Evolutionary conservation across 495 filamentous ascomycete genomes (phyloP).

Genomic region (Penicillium riverlandense): DNA sequence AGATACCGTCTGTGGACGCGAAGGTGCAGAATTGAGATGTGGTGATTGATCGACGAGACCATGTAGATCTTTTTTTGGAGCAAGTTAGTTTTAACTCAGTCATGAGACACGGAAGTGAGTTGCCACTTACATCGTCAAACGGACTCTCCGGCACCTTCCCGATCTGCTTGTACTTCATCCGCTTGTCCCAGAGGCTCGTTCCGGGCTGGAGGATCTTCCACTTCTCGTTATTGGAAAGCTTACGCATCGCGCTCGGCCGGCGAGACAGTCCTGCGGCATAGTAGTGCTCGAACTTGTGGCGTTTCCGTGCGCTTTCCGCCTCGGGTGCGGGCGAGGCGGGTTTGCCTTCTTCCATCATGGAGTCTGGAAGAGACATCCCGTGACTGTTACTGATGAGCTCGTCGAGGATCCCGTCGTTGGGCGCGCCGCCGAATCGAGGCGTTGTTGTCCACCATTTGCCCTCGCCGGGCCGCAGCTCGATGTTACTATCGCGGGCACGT

Average conservation of each 20-base stretch:
- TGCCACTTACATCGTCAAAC: constrained; percentile 48
- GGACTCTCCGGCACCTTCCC: constrained; percentile 47
- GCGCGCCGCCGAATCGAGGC: constrained; percentile 70
- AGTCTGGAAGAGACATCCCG: constrained; percentile 19
- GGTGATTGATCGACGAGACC: constrained; percentile 74
- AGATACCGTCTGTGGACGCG: constrained; percentile 64
- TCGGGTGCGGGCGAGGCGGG: constrained; percentile 7
- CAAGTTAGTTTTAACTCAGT: not conserved
- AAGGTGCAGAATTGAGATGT: constrained; percentile 67
- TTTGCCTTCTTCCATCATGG: constrained; percentile 19
- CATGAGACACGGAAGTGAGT: too few species aligned
- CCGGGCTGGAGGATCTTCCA: constrained; percentile 55
- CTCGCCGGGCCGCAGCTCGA: constrained; percentile 61
- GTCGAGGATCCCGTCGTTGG: constrained; percentile 55
- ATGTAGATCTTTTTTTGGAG: constrained; percentile 59
- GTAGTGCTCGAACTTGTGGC: constrained; percentile 31
- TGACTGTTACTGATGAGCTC: constrained; percentile 25
- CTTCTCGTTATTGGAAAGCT: constrained; percentile 29
- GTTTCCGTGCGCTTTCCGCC: constrained; percentile 28
- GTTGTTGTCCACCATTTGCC: constrained; percentile 73
- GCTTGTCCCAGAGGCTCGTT: constrained; percentile 67
- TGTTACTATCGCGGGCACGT: constrained; percentile 61
- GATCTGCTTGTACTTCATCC: constrained; percentile 63
- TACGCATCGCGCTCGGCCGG: constrained; percentile 22
- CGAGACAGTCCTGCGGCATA: constrained; percentile 25